These are phyloP conservation scores for Arthroderma sp. DNA, from an alignment of 2,329 filamentous ascomycete genomes.

Conservation along the genomic window DNA sequence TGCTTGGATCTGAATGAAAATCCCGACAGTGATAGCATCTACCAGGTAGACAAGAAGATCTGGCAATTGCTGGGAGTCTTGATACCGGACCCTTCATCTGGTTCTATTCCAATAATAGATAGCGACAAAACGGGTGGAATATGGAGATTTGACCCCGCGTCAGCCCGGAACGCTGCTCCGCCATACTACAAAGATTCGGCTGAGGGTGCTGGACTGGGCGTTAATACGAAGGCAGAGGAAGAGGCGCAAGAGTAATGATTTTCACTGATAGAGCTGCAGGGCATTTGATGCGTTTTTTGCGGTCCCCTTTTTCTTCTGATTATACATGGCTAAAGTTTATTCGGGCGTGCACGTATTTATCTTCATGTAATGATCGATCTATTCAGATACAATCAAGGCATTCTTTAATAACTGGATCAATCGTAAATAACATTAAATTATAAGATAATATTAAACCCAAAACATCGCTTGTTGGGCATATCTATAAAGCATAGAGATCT, in stretches of 20 bases:
- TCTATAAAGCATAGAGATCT: no score
- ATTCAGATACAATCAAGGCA: no score
- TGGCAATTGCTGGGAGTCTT: slow-evolving; percentile 28
- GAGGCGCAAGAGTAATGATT: background rate
- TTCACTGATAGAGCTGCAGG: no score
- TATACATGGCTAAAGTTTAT: no score
- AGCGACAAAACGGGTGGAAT: slow-evolving; percentile 55
- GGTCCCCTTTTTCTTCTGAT: no score
- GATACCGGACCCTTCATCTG: slow-evolving; percentile 14
- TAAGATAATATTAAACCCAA: no score
- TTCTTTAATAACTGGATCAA: no score
- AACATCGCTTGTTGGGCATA: no score
- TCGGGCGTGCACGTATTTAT: no score
- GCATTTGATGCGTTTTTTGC: no score
- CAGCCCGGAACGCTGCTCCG: slow-evolving; percentile 31
- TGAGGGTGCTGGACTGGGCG: slow-evolving; percentile 26
- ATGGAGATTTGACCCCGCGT: slow-evolving; percentile 52
- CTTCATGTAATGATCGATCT: no score
- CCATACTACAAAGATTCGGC: slow-evolving; percentile 31
- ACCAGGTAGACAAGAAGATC: slow-evolving; percentile 24
- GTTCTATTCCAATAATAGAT: slow-evolving; percentile 36
- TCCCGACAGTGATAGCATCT: slow-evolving; percentile 2
- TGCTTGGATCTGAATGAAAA: slow-evolving; percentile 19
- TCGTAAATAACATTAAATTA: no score
- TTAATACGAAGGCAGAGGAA: slow-evolving; percentile 1